A percentile compares a stretch with the other conserved stretches of the same genome.
Conservation (phyloP, 1,284 basidiomycete genomes). For the Pseudomicrostroma phylloplanum region DNA sequence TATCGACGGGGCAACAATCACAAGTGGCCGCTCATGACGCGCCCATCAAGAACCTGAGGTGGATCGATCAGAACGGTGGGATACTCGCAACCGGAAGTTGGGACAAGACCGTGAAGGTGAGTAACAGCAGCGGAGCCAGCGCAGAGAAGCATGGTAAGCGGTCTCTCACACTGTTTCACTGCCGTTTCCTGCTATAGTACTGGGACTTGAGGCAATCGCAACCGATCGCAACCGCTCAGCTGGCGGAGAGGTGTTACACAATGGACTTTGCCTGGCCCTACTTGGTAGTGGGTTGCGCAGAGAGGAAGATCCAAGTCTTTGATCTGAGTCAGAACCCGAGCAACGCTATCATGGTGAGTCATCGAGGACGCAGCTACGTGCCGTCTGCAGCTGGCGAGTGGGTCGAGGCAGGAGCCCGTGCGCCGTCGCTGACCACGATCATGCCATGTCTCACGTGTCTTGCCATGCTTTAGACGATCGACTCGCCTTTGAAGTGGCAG, state of each 20-base stretch:
- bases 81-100: slow-evolving; percentile 79
- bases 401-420: neutral
- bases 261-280: slow-evolving; percentile 77
- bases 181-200: slow-evolving; percentile 58
- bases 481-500: slow-evolving; percentile 68
- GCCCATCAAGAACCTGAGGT: slow-evolving; percentile 69
- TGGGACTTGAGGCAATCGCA: slow-evolving; percentile 75
- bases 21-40: slow-evolving; percentile 78
- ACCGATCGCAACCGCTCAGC: slow-evolving; percentile 68
- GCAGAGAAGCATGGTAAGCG: no score
- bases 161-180: neutral
- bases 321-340: slow-evolving; percentile 68
- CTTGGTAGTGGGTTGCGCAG: slow-evolving; percentile 87
- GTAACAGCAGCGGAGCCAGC: slow-evolving; percentile 14
- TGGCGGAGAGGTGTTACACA: slow-evolving; percentile 79
- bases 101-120: slow-evolving; percentile 82
- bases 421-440: no score
- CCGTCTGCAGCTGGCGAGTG: neutral
- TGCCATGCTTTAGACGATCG: slow-evolving; percentile 11
- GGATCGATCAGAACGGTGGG: slow-evolving; percentile 65
- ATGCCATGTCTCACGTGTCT: slow-evolving; percentile 5
- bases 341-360: slow-evolving; percentile 50
- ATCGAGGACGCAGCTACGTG: neutral
- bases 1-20: slow-evolving; percentile 59
- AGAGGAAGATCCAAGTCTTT: slow-evolving; percentile 79